Percentiles rank a stretch among this genome's conserved stretches.
phyloP scores from a whole-genome alignment of 108 stramenopile genomes.

The Skeletonema menzelii region DNA sequence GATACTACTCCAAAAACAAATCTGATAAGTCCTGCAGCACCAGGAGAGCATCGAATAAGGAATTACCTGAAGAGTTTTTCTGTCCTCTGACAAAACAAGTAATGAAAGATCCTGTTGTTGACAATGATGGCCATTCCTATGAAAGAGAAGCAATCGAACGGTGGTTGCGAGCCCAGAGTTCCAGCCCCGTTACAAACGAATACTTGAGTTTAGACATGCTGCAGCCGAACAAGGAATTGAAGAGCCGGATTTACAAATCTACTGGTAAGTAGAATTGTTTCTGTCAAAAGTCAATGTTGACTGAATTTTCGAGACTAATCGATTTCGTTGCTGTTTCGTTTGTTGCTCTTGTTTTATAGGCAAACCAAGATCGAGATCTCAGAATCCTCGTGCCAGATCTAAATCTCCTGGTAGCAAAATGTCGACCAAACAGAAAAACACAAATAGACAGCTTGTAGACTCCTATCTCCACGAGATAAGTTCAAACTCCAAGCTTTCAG shows the following conservation, averaged over 20 bases:
- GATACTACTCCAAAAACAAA: slow-evolving; percentile 9
- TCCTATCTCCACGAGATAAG: slow-evolving; percentile 39
- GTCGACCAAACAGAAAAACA: slow-evolving; percentile 12
- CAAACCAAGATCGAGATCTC: slow-evolving; percentile 31
- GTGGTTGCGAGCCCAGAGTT: slow-evolving; percentile 56
- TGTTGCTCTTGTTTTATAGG: slow-evolving; percentile 2
- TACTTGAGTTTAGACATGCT: slow-evolving; percentile 35
- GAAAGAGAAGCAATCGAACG: slow-evolving; percentile 71
- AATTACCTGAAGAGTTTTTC: slow-evolving; percentile 37
- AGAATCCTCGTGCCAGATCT: slow-evolving; percentile 10
- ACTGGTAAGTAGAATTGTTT: slow-evolving; percentile 19
- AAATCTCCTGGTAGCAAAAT: slow-evolving; percentile 12
- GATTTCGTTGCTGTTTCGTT: neutral
- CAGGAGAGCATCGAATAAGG: neutral
- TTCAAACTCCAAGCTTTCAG: slow-evolving; percentile 31
- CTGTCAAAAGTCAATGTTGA: neutral
- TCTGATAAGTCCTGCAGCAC: neutral
- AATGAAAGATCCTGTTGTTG: slow-evolving; percentile 81
- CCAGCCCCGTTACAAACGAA: slow-evolving; percentile 53
- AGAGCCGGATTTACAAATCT: slow-evolving; percentile 30
- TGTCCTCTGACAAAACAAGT: slow-evolving; percentile 75
- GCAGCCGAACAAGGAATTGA: slow-evolving; percentile 46
- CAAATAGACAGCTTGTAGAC: slow-evolving; percentile 32
- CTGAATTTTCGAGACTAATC: neutral
- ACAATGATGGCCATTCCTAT: slow-evolving; percentile 80